A percentile compares a stretch with the other conserved stretches of the same genome.
Conservation (phyloP, 2,329 filamentous ascomycete genomes). For the Helminthosporium solani region DNA sequence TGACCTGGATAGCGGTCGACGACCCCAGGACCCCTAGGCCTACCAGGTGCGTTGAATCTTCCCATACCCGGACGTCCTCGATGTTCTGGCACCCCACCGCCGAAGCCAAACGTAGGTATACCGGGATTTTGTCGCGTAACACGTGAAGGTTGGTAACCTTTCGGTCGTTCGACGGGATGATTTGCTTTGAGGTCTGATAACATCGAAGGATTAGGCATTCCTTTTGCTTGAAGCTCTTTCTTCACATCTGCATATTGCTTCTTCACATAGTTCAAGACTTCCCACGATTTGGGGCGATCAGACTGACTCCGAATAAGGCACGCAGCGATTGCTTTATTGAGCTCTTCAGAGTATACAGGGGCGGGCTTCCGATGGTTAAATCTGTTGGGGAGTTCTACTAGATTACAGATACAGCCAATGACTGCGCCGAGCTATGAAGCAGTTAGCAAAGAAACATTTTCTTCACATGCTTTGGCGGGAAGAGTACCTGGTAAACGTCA, state of each 20-base stretch:
- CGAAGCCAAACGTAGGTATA: neutral
- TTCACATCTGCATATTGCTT: neutral
- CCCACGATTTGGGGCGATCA: constrained; percentile 5
- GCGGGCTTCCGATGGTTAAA: constrained; percentile 3
- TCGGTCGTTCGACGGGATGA: neutral
- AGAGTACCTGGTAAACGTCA: constrained; percentile 4
- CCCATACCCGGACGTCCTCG: neutral
- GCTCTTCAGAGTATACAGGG: constrained; percentile 4
- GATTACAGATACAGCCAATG: constrained; percentile 8
- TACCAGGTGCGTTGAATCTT: neutral
- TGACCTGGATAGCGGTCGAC: neutral
- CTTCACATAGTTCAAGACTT: constrained; percentile 3
- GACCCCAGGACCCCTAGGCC: neutral
- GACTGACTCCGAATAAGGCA: constrained; percentile 1
- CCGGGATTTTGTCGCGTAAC: neutral
- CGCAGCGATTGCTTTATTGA: constrained; percentile 5
- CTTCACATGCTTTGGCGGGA: too few species aligned
- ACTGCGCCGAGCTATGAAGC: constrained; percentile 5
- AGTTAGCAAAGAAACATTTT: neutral
- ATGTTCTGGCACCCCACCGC: neutral
- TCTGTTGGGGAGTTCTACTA: neutral
- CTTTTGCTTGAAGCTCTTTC: neutral
- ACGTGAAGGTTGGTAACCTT: neutral
- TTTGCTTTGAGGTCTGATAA: neutral
- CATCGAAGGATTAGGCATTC: neutral